Base-by-base conservation (phyloP, 192 early-diverging fungal genomes). In the Coemansia sp. region DNA sequence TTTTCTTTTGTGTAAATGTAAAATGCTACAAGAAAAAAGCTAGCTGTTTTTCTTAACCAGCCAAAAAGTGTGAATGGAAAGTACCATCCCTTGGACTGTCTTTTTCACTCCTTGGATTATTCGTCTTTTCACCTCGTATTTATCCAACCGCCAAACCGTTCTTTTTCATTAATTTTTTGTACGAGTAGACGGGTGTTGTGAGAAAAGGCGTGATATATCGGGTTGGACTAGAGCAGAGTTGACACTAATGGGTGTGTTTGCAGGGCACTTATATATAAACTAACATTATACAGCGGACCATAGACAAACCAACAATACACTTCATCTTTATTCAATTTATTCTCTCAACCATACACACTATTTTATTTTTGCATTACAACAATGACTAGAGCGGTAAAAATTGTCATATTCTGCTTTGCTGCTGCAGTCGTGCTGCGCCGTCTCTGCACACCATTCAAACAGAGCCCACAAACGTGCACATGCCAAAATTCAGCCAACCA, bases 281-380 rank as follows among this genome's bases (percentile, higher is more conserved):
- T 23, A 17, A 52, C 19, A 21, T 23, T 11, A 21, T 17, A 26
- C 21, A 26, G 23, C 21, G 51, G 16, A 10, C 10, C 23, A 52
- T 26, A 19, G 51, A 52, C 19, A 16, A 49, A 52, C 12, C 50
- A 52, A 52, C 51, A 52, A 52, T 26, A 52, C 10, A 52, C 9
- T 45, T 45, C 14, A 12, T 52, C 16, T 6, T 52, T 17, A 0
- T 19, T 52, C 19, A 52, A 21, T 21, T 52, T 52, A 1, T 26
- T 52, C 22, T 26, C 21, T 11, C 21, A 53, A 35, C 6, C 25
- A 23, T 55, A 26, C 25, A 55, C 27, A 53, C 25, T 26, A 2
- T 38, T n/a, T 0, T n/a, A 12, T 45, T n/a, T 45, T 45, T n/a
- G 16, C 53, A 55, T 12, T 31, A 55, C 26, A 23, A 26, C 26